Evolutionary conservation across 345 rosid species (phyloP).

Genomic region (Eucalyptus erythrocorys): DNA sequence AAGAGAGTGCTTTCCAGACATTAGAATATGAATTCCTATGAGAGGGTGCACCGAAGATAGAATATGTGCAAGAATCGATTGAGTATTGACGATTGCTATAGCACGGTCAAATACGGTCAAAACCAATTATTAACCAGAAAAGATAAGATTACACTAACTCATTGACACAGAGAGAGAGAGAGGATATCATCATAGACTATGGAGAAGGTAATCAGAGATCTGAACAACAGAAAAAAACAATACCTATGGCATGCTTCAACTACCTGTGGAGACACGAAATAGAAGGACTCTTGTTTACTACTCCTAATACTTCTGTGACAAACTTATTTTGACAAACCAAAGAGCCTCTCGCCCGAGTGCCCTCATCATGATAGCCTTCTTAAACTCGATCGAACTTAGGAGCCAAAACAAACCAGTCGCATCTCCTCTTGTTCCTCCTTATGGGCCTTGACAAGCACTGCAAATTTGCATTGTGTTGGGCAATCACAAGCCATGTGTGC

Average conservation of each 20-base stretch:
- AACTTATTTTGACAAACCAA: neutral
- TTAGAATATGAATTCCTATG: neutral
- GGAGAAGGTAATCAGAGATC: neutral
- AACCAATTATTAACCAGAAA: neutral
- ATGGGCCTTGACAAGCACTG: neutral
- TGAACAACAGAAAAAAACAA: neutral
- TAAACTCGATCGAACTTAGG: neutral
- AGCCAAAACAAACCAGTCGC: neutral
- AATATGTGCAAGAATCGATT: neutral
- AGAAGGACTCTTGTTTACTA: neutral
- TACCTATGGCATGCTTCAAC: neutral
- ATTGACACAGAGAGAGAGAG: neutral
- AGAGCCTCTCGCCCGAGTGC: neutral
- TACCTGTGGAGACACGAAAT: neutral
- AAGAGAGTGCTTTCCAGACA: neutral
- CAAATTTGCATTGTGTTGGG: neutral
- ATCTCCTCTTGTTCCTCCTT: neutral
- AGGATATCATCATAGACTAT: neutral
- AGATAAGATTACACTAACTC: neutral
- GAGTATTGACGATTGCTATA: neutral
- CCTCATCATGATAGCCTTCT: neutral
- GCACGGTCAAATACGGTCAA: neutral
- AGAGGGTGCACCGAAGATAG: neutral
- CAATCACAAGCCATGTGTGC: neutral
- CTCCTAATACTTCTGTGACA: neutral